A percentile compares a stretch with the other conserved stretches of the same genome.
These are phyloP conservation scores for Pyrenophora teres DNA, from an alignment of 2,329 filamentous ascomycete species.

Conservation along the genomic window DNA sequence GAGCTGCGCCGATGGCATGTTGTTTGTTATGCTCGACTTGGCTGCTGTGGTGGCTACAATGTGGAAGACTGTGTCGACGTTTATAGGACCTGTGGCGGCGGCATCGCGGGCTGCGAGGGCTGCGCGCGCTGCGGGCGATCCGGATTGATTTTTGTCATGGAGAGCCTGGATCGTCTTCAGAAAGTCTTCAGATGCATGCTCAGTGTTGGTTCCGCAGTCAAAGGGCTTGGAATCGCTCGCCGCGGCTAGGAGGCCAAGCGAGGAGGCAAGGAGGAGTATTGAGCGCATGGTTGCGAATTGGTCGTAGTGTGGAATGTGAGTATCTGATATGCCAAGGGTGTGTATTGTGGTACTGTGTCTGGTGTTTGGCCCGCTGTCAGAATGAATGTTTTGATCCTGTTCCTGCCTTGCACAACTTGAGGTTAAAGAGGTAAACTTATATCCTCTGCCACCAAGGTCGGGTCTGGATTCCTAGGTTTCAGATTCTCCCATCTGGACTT, in stretches of 20 bases:
- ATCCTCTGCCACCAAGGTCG: conserved; percentile 23
- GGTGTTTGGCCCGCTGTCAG: conserved; percentile 14
- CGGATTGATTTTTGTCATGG: conserved; percentile 32
- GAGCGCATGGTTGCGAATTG: conserved; percentile 24
- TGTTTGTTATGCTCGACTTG: conserved; percentile 47
- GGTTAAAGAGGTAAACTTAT: conserved; percentile 31
- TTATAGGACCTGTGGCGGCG: conserved; percentile 32
- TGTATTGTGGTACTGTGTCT: not conserved
- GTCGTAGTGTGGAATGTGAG: conserved; percentile 27
- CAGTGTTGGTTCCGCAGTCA: conserved; percentile 50
- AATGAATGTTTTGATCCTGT: conserved; percentile 19
- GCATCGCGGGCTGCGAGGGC: conserved; percentile 28
- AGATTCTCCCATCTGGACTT: conserved; percentile 33
- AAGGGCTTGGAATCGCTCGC: conserved; percentile 43
- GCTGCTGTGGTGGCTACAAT: conserved; percentile 48
- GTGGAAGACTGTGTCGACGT: conserved; percentile 53
- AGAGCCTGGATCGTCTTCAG: conserved; percentile 45
- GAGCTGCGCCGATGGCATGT: conserved; percentile 49
- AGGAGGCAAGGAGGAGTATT: conserved; percentile 38
- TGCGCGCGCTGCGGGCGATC: conserved; percentile 38
- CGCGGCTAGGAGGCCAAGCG: conserved; percentile 28
- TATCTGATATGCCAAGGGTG: not conserved
- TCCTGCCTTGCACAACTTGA: conserved; percentile 17
- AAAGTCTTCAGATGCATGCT: conserved; percentile 47
- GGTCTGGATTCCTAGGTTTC: conserved; percentile 43